Evolutionary conservation across 2,329 filamentous ascomycete genomes (phyloP), one percentile per base, ranked within the genome.

Genomic region (Neospermospora avenae): DNA sequence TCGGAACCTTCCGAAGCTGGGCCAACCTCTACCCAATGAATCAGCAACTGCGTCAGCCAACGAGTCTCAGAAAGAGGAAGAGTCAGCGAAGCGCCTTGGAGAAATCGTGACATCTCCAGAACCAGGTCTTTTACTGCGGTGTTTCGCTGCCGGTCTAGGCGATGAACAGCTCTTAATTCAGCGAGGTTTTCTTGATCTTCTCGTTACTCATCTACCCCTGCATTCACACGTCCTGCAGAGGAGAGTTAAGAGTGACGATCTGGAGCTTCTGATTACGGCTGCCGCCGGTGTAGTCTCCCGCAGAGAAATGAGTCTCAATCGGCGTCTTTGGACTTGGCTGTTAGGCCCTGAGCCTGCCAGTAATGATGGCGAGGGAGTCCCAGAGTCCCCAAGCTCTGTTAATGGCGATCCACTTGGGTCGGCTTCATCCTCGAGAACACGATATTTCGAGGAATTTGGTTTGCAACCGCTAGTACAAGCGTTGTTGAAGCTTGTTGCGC

Each of bases 301-400:
- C 53, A 85, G 93, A 74, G 95, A 99, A 65, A 99, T 99, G 95
- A 96, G 93, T 71, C 78, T 99, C 52, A 99, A 99, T 73, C 82
- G 95, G 68, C 85, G 95, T 39, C 77, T 99, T n/a, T 98, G 93
- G 92, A 86, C 90, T 45, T 99, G 95, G 95, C 87, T 98, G 62
- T 80, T 99, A 1, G 95, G 95, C 0, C 93, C 93, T 2, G 91
- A 83, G 53, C 83, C 82, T 52, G 69, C 75, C 22, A 57, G 55
- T 24, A 68, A 75, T 57, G 80, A 86, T 61, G 68, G 77, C 22
- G 81, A 86, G 54, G 75, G 74, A 14, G 74, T 71, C 0, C 68
- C 74, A 39, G 80, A 83, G 57, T 81, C 77, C 14, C 78, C 80
- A 28, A 66, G 57, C 18, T 73, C 67, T 39, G 58, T 64, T 7